A percentile compares a stretch with the other conserved stretches of the same genome.
Conservation (phyloP, 2,329 filamentous ascomycete genomes). For the Teratosphaeria epicoccoides region DNA sequence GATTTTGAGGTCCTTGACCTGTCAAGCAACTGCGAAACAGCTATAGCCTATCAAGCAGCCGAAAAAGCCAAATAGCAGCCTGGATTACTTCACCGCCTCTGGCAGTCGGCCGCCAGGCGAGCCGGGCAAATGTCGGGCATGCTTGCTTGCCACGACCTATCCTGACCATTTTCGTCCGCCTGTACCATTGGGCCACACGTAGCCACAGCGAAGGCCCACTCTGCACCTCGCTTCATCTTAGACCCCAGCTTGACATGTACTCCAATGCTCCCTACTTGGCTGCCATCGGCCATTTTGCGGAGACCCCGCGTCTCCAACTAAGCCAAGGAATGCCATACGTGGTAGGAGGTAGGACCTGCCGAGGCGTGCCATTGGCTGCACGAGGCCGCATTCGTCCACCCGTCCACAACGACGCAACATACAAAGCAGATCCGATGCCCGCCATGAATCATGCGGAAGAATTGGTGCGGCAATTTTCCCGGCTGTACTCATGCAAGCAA, state of each 20-base stretch:
- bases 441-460: neutral
- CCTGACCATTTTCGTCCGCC: neutral
- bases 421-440: neutral
- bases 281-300: neutral
- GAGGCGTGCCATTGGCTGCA: neutral
- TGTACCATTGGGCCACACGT: neutral
- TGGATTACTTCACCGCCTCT: no score
- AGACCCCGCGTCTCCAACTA: neutral
- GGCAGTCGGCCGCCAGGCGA: no score
- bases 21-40: neutral
- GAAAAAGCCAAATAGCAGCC: no score
- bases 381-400: neutral
- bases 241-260: neutral
- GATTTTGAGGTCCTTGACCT: neutral
- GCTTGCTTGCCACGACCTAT: neutral
- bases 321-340: neutral
- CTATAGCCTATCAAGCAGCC: neutral
- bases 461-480: neutral
- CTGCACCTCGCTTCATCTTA: neutral
- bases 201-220: neutral
- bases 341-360: no score
- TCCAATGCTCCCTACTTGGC: neutral
- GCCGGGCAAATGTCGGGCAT: neutral
- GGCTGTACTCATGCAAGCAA: neutral
- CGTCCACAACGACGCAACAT: no score